Evolutionary conservation across 2,329 filamentous ascomycete genomes (phyloP).

Genomic region (Fusarium sp.): DNA sequence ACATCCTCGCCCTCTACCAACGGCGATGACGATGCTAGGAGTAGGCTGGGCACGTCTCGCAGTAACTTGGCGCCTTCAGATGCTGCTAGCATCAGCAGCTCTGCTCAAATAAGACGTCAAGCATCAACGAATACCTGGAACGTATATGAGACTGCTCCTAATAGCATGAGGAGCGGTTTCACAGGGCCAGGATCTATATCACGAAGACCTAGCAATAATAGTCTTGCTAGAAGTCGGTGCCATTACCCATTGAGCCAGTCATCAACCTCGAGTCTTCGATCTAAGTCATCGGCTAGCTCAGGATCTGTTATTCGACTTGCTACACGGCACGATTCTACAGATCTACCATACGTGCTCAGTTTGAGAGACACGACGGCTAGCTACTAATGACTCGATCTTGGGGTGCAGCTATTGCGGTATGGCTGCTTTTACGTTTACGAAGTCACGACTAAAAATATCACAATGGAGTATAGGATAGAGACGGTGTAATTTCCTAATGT

Average conservation of each 20-base stretch:
- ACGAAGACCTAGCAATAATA: constrained; percentile 51
- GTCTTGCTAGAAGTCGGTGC: constrained; percentile 56
- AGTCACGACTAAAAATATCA: constrained; percentile 37
- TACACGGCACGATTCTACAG: constrained; percentile 48
- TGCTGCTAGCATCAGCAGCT: constrained; percentile 48
- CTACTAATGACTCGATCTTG: constrained; percentile 21
- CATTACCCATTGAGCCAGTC: constrained; percentile 53
- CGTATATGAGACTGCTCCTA: constrained; percentile 64
- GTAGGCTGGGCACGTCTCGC: constrained; percentile 55
- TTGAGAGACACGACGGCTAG: constrained; percentile 48
- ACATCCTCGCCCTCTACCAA: constrained; percentile 52
- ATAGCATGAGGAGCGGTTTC: constrained; percentile 60
- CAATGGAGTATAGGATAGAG: constrained; percentile 14
- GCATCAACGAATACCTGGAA: constrained; percentile 58
- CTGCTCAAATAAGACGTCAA: constrained; percentile 49
- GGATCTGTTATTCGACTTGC: constrained; percentile 63
- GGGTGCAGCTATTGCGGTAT: background rate
- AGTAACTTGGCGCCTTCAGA: constrained; percentile 45
- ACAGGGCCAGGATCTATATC: constrained; percentile 49
- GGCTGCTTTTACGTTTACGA: constrained; percentile 37
- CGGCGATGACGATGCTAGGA: constrained; percentile 58
- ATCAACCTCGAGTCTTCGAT: constrained; percentile 55
- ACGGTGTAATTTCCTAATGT: constrained; percentile 34
- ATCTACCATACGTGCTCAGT: constrained; percentile 53
- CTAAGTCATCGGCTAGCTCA: constrained; percentile 50